Conservation (phyloP, 2,329 filamentous ascomycete genomes). For the Corynespora cassiicola region DNA sequence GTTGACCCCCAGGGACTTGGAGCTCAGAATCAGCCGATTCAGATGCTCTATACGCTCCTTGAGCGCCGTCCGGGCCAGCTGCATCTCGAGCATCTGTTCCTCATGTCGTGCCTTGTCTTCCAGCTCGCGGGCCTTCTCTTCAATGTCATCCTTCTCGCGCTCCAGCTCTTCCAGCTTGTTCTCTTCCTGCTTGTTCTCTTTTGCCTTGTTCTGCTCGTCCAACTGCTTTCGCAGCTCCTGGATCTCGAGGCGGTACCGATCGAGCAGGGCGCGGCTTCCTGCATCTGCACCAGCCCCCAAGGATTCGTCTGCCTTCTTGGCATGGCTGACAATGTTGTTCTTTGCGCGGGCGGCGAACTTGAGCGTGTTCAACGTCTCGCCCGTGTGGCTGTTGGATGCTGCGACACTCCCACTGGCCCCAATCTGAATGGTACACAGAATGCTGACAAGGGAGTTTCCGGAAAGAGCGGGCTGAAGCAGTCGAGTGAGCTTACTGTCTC, state of each 20-base stretch:
- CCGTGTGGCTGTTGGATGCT: conserved; percentile 74
- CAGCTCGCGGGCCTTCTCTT: conserved; percentile 67
- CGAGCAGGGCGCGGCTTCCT: conserved; percentile 83
- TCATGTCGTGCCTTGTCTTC: conserved; percentile 88
- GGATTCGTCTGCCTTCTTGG: conserved; percentile 92
- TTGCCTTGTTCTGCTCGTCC: conserved; percentile 74
- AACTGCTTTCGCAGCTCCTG: conserved; percentile 80
- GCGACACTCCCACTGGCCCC: conserved; percentile 77
- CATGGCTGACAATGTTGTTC: conserved; percentile 97
- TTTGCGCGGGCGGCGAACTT: conserved; percentile 97
- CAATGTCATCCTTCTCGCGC: conserved; percentile 70
- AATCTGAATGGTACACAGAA: conserved; percentile 94
- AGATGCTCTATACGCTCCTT: conserved; percentile 98
- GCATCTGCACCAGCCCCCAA: conserved; percentile 79
- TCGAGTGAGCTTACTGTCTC: conserved; percentile 96
- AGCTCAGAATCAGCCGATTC: conserved; percentile 92
- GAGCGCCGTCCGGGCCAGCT: conserved; percentile 89
- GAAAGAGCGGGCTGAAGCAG: conserved; percentile 91
- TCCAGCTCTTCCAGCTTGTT: conserved; percentile 66
- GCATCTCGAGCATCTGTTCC: conserved; percentile 98
- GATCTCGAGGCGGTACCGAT: conserved; percentile 94
- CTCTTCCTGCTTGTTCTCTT: conserved; percentile 43
- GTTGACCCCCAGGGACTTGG: conserved; percentile 95
- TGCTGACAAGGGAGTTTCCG: conserved; percentile 93
- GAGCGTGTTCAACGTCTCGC: conserved; percentile 91